phyloP scores from a whole-genome alignment of 306 rosid species.

The Astragalus glycyphyllos region DNA sequence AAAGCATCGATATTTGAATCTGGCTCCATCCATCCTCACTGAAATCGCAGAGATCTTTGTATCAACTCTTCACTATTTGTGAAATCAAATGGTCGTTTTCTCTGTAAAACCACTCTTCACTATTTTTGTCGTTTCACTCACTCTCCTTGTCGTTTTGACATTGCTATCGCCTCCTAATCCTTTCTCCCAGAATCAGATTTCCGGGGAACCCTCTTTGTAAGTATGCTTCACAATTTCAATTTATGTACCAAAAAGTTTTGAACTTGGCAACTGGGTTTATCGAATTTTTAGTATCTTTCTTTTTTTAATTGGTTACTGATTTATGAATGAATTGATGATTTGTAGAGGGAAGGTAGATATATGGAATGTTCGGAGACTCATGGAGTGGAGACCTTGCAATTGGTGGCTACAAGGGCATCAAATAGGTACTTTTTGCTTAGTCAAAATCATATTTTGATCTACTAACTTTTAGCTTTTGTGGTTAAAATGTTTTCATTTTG shows the following conservation, averaged over 20 bases:
- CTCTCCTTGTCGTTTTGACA: slow-evolving; percentile 51
- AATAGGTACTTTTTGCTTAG: slow-evolving; percentile 53
- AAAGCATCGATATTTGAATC: neutral
- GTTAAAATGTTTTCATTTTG: neutral
- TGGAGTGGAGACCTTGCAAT: slow-evolving; percentile 91
- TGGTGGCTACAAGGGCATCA: slow-evolving; percentile 84
- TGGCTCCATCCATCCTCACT: neutral
- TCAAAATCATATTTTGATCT: neutral
- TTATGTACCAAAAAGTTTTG: slow-evolving; percentile 8
- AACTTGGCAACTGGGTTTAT: slow-evolving; percentile 33
- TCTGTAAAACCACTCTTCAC: slow-evolving; percentile 70
- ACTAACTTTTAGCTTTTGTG: slow-evolving; percentile 8
- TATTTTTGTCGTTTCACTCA: slow-evolving; percentile 53
- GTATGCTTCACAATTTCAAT: slow-evolving; percentile 44
- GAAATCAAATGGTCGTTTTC: slow-evolving; percentile 65
- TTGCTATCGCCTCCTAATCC: slow-evolving; percentile 57
- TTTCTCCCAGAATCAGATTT: slow-evolving; percentile 44
- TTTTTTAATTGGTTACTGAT: slow-evolving; percentile 14
- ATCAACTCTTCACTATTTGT: neutral
- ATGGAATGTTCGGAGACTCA: slow-evolving; percentile 79
- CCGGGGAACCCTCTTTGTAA: slow-evolving; percentile 50
- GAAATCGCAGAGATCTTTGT: slow-evolving; percentile 5
- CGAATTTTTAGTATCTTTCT: neutral
- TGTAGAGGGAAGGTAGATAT: slow-evolving; percentile 64
- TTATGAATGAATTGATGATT: slow-evolving; percentile 32